Evolutionary conservation across 768 basidiomycete genomes (phyloP), one percentile per base, ranked within the genome.

Genomic region (Trametes villosa): DNA sequence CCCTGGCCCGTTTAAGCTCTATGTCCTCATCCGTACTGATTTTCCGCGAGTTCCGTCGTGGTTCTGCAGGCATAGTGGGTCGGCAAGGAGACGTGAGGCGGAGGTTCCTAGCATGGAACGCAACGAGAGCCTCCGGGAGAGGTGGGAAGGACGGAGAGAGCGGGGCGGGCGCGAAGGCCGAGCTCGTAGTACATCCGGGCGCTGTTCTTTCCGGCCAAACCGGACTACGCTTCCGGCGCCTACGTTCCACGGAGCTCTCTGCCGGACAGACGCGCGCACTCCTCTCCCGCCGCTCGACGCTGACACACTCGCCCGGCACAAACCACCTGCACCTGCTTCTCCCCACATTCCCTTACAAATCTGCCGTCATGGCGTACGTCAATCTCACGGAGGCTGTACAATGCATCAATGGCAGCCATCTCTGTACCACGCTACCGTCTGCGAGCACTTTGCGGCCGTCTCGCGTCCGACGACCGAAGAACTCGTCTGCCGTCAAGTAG

Each of bases 1-100:
- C 89, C 70, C 84, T 76, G 63, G 79, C 87, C 63, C 89, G 83
- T 74, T 89, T 91, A 70, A 85, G 76, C 67, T 91, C 89, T 24
- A 91, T 78, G 66, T 91, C 89, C 22, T 71, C 70, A 22, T 73
- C 69, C 15, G 44, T 62, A 50, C 53, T 66, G 24, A 57, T 13
- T 45, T 70, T 70, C 53, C 69, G 65, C 26, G 66, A 67, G 31
- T 55, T 57, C 18, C 66, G 55, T n/a, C 69, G 60, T 5, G 67
- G 60, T 53, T 69, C 70, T 42, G 68, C 65, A 20, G 71, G 71
- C 71, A 72, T 72, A 18, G 50, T 42, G 38, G 11, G 22, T 31
- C 6, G 11, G 22, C 20, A 48, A 41, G 53, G 9, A 22, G 13
- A 27, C 22, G 47, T 22, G 22, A 54, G 45, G 22, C 42, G 13